These are phyloP conservation scores for Phytophthora pseudosyringae DNA, from an alignment of 352 stramenopile genomes.

Conservation along the genomic window DNA sequence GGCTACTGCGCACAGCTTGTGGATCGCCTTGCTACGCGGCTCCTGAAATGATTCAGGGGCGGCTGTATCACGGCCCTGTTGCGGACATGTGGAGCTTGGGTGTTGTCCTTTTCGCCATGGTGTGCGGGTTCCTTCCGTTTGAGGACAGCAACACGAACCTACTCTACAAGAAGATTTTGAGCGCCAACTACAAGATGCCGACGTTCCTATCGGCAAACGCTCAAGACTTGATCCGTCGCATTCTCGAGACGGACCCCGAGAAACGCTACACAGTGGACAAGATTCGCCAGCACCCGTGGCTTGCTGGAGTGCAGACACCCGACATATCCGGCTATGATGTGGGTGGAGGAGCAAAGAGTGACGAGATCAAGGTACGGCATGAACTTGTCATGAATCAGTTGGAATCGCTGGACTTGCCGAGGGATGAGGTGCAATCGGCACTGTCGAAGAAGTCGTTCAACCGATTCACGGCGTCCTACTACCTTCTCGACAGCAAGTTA, in stretches of 20 bases:
- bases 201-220: conserved; percentile 77
- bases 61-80: conserved; percentile 80
- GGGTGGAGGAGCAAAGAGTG: conserved; percentile 1
- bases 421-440: conserved; percentile 42
- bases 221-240: conserved; percentile 81
- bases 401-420: conserved; percentile 54
- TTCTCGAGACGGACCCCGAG: conserved; percentile 87
- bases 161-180: conserved; percentile 95
- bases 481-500: conserved; percentile 70
- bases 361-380: conserved; percentile 33
- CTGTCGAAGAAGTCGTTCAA: conserved; percentile 71
- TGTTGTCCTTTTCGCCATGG: conserved; percentile 93
- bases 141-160: conserved; percentile 92
- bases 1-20: conserved; percentile 89
- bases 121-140: conserved; percentile 92
- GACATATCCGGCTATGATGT: conserved; percentile 16
- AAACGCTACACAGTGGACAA: conserved; percentile 76
- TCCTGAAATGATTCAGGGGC: conserved; percentile 93
- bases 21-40: conserved; percentile 93
- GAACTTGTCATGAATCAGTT: conserved; percentile 64
- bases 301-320: conserved; percentile 42
- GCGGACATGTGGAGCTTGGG: conserved; percentile 94
- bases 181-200: conserved; percentile 84
- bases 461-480: conserved; percentile 76
- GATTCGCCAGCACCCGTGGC: conserved; percentile 88